Evolutionary conservation across 2,329 filamentous ascomycete genomes (phyloP), one percentile per base, ranked within the genome.

Genomic region (Orbilia javanica): DNA sequence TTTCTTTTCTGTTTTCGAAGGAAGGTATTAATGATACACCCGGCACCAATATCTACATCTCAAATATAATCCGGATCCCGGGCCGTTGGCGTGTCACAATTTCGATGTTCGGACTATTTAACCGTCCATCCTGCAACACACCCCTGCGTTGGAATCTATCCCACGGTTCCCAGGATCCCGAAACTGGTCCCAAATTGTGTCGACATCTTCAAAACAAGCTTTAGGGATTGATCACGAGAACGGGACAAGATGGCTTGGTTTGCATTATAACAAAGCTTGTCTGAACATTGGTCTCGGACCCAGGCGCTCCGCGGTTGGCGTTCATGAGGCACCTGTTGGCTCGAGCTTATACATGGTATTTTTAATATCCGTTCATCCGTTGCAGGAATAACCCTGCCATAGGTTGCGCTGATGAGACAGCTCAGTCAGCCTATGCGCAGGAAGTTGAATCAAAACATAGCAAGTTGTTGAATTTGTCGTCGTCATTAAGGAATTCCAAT

Each of bases 161-260:
- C 29, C 73, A 67, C 57, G 65, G 66, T 65, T 66, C 63, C n/a
- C n/a, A n/a, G n/a, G n/a, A n/a, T n/a, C n/a, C n/a, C n/a, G n/a
- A n/a, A n/a, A n/a, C n/a, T n/a, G n/a, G n/a, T n/a, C n/a, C n/a
- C 25, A 39, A 42, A 25, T 4, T 22, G 52, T 36, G 36, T 57
- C 52, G 18, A 36, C 13, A 29, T 44, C 50, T 31, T 39, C 11
- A 68, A 72, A 78, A 77, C 73, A 77, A 77, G 73, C 73, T 77
- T 77, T 70, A 4, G 4, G 27, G 27, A 11, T 36, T 46, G 57
- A 63, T 67, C 62, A 74, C 44, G 53, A 68, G 63, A 67, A 53
- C 27, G 13, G 15, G 25, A 55, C 8, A 46, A 34, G 31, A 10
- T 7, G 31, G 50, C 73, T 71, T 67, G 44, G 74, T 71, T 52